Percentiles rank a stretch among this genome's conserved stretches.
These are phyloP conservation scores for Exophiala oligosperma DNA, from an alignment of 2,329 filamentous ascomycete species.

Conservation along the genomic window DNA sequence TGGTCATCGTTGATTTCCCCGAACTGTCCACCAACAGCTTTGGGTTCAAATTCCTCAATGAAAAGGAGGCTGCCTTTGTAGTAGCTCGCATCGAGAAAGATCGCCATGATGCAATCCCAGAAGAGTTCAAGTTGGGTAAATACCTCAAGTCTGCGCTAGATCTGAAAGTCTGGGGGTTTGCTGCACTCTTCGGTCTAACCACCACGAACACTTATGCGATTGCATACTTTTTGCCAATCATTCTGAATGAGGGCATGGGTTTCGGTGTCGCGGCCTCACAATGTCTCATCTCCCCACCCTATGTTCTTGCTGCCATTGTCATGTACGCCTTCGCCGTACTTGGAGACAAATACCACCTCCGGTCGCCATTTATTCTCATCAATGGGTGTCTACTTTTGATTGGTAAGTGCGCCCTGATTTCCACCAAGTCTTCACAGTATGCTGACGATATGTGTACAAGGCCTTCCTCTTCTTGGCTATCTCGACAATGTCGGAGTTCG, in stretches of 20 bases:
- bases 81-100: constrained; percentile 55
- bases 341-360: constrained; percentile 66
- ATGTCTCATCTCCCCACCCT: constrained; percentile 72
- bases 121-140: constrained; percentile 49
- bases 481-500: constrained; percentile 55
- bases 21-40: constrained; percentile 23
- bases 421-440: neutral
- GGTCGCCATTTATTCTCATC: constrained; percentile 70
- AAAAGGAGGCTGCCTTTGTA: constrained; percentile 28
- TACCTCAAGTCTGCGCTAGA: constrained; percentile 52
- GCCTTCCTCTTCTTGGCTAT: constrained; percentile 73
- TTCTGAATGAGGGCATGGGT: constrained; percentile 63
- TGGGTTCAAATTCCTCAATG: constrained; percentile 33
- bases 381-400: constrained; percentile 48
- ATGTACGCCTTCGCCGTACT: constrained; percentile 72
- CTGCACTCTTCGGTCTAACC: constrained; percentile 50
- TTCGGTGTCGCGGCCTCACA: constrained; percentile 66
- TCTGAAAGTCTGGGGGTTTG: constrained; percentile 58
- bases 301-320: constrained; percentile 60
- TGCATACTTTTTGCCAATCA: constrained; percentile 77
- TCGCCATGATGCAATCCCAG: constrained; percentile 52
- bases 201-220: constrained; percentile 76
- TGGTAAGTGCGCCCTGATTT: constrained; percentile 10
- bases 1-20: constrained; percentile 47
- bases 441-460: constrained; percentile 33